Conservation (phyloP, 1,284 basidiomycete genomes). For the Mycena citricolor region DNA sequence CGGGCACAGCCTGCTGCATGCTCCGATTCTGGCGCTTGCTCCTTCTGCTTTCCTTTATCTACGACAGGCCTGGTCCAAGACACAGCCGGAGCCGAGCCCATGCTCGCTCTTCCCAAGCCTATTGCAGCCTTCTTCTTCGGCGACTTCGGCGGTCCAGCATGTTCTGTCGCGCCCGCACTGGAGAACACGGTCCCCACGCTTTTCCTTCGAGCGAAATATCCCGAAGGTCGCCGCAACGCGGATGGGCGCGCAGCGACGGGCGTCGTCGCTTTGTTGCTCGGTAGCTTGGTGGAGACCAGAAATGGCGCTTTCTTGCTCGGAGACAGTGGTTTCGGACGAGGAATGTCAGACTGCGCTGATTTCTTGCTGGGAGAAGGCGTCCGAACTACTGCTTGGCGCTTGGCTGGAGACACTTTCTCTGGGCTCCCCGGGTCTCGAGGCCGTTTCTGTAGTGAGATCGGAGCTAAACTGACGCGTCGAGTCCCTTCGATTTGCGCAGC, state of each 20-base stretch:
- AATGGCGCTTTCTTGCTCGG: constrained; percentile 46
- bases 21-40: constrained; percentile 9
- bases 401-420: constrained; percentile 47
- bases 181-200: constrained; percentile 48
- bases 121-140: constrained; percentile 36
- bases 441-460: constrained; percentile 36
- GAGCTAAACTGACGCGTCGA: too few species aligned
- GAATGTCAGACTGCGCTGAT: constrained; percentile 24
- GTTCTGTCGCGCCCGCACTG: constrained; percentile 10
- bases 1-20: constrained; percentile 17
- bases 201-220: constrained; percentile 68
- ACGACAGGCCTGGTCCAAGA: constrained; percentile 33
- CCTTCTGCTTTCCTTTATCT: constrained; percentile 23
- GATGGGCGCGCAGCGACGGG: constrained; percentile 26
- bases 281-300: constrained; percentile 27
- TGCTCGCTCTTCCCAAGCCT: constrained; percentile 39
- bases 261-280: constrained; percentile 25
- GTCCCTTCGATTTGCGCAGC: too few species aligned
- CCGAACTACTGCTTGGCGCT: constrained; percentile 44
- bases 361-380: constrained; percentile 24
- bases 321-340: constrained; percentile 41
- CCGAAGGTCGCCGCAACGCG: constrained; percentile 63
- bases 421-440: constrained; percentile 31
- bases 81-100: constrained; percentile 36
- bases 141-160: constrained; percentile 25